Conservation (phyloP, 129 eudicot species). For the Escallonia rubra region DNA sequence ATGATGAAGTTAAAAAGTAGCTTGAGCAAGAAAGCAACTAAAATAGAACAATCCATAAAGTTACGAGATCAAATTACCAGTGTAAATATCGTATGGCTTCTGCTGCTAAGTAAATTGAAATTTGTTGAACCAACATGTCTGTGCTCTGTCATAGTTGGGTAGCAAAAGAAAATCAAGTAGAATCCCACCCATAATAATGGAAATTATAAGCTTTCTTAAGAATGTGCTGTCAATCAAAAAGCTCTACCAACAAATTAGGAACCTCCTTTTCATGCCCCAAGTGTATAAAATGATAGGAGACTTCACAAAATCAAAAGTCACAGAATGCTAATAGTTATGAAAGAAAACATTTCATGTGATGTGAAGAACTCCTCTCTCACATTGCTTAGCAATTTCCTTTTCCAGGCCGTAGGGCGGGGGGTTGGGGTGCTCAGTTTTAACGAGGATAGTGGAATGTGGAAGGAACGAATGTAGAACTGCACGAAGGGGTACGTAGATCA, state of each 20-base stretch:
- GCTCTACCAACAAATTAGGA: slow-evolving; percentile 2
- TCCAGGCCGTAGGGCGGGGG: too few relatives aligned
- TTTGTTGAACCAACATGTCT: slow-evolving; percentile 99
- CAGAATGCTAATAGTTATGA: neutral
- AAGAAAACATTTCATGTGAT: too few relatives aligned
- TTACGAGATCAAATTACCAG: slow-evolving; percentile 45
- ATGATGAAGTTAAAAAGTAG: neutral
- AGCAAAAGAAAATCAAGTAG: slow-evolving; percentile 13
- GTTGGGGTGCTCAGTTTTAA: too few relatives aligned
- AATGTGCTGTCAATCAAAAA: neutral
- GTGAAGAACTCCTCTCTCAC: too few relatives aligned
- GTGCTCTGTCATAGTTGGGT: slow-evolving; percentile 60
- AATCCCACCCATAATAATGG: neutral
- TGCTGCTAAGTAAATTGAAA: slow-evolving; percentile 92
- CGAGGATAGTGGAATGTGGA: too few relatives aligned
- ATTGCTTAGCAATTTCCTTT: too few relatives aligned
- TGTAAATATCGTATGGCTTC: slow-evolving; percentile 99
- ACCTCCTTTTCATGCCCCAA: neutral
- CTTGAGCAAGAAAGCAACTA: slow-evolving; percentile 7
- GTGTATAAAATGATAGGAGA: neutral
- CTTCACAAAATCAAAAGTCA: neutral
- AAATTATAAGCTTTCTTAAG: neutral
- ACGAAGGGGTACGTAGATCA: too few relatives aligned
- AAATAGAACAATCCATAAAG: slow-evolving; percentile 7
- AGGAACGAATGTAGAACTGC: too few relatives aligned